phyloP scores from a whole-genome alignment of 1,284 basidiomycete species.

The Cutaneotrichosporon mucoides region DNA sequence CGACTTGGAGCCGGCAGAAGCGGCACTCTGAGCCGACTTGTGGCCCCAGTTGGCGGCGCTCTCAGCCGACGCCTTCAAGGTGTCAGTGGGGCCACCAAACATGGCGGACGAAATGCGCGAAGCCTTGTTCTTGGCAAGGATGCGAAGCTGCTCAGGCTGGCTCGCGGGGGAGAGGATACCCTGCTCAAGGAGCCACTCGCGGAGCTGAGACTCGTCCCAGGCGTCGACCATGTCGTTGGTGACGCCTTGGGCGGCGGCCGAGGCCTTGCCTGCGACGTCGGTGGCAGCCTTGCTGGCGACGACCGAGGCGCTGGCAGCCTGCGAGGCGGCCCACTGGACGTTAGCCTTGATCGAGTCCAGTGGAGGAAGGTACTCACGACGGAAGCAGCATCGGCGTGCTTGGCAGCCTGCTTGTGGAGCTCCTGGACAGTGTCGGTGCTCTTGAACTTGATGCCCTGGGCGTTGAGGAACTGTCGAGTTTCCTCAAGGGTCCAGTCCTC shows the following conservation, averaged over 20 bases:
- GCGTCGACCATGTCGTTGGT: conserved; percentile 50
- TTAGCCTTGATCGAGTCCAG: neutral
- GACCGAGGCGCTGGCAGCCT: neutral
- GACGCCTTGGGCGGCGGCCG: conserved; percentile 32
- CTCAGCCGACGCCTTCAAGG: conserved; percentile 25
- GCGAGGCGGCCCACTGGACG: conserved; percentile 38
- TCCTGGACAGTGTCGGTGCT: conserved; percentile 48
- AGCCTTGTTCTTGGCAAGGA: conserved; percentile 67
- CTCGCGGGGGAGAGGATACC: conserved; percentile 76
- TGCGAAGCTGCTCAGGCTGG: conserved; percentile 69
- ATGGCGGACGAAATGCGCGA: conserved; percentile 55
- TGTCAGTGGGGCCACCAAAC: conserved; percentile 56
- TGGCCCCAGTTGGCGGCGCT: conserved; percentile 51
- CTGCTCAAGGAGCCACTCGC: conserved; percentile 78
- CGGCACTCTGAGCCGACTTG: conserved; percentile 9
- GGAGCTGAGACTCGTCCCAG: conserved; percentile 73
- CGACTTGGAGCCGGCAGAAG: neutral
- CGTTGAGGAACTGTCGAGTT: conserved; percentile 65
- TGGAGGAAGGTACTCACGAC: conserved; percentile 23
- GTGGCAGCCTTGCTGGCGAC: conserved; percentile 56
- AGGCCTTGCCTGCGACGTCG: conserved; percentile 63
- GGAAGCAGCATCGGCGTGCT: conserved; percentile 53
- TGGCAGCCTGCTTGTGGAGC: conserved; percentile 54
- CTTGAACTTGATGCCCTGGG: conserved; percentile 63
- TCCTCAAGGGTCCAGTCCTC: conserved; percentile 61